These are phyloP conservation scores for Anacardium occidentale DNA, from an alignment of 345 rosid species.

Conservation along the genomic window DNA sequence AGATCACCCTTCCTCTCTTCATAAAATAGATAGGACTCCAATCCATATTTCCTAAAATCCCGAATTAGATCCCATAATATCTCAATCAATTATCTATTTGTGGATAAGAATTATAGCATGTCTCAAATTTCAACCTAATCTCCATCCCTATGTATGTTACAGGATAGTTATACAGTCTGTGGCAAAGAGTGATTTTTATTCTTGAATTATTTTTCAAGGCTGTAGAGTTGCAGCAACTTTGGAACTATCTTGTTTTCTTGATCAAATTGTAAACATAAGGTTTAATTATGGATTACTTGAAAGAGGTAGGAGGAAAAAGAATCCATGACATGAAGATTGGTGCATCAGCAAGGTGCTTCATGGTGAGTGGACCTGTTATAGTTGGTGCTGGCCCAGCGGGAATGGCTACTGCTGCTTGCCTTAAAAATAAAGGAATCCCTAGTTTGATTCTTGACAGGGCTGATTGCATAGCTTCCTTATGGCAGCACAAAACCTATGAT, in stretches of 20 bases:
- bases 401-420: conserved; percentile 69
- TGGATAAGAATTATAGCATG: conserved; percentile 29
- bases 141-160: not conserved
- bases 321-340: conserved; percentile 36
- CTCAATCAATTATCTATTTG: conserved; percentile 10
- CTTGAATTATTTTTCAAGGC: not conserved
- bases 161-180: not conserved
- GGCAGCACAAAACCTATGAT: conserved; percentile 81
- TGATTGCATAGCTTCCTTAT: conserved; percentile 66
- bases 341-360: conserved; percentile 23
- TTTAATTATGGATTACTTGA: conserved; percentile 37
- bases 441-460: conserved; percentile 69
- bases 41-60: conserved; percentile 24
- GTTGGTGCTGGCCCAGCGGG: conserved; percentile 92
- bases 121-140: conserved; percentile 21
- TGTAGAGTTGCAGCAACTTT: not conserved
- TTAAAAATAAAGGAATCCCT: conserved; percentile 50
- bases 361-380: conserved; percentile 57
- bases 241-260: not conserved
- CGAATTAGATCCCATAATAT: conserved; percentile 14
- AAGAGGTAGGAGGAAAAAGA: conserved; percentile 51
- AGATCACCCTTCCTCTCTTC: not conserved
- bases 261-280: not conserved
- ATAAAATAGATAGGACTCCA: conserved; percentile 22
- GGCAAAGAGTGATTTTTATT: conserved; percentile 5